Conservation (phyloP, 441 rosid species). For the Mallotus japonicus region DNA sequence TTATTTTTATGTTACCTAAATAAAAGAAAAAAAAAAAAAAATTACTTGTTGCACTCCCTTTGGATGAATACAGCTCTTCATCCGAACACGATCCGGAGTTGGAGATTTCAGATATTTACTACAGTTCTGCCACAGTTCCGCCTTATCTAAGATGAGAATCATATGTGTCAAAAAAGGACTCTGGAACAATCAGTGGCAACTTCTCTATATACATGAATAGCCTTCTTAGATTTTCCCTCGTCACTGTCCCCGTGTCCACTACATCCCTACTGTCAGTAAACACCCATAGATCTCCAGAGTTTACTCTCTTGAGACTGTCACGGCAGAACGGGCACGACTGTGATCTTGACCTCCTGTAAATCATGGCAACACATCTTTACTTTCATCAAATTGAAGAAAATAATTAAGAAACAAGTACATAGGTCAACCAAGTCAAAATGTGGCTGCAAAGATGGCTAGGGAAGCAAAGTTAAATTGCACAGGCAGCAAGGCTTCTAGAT, state of each 20-base stretch:
- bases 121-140: background rate
- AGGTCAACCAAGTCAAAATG: background rate
- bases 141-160: conserved; percentile 52
- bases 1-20: conserved; percentile 16
- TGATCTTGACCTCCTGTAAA: conserved; percentile 55
- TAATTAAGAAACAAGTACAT: background rate
- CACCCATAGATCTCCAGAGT: conserved; percentile 64
- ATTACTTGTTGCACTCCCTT: too few species aligned
- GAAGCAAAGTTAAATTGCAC: too few species aligned
- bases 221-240: conserved; percentile 55
- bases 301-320: conserved; percentile 58
- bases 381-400: background rate
- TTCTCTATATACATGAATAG: conserved; percentile 58
- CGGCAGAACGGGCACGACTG: conserved; percentile 74
- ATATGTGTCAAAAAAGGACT: conserved; percentile 43
- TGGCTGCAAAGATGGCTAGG: too few species aligned
- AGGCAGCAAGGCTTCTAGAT: too few species aligned
- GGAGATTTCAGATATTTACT: background rate
- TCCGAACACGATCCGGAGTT: conserved; percentile 1
- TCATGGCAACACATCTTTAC: conserved; percentile 1
- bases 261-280: conserved; percentile 46
- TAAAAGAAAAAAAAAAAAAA: background rate
- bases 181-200: conserved; percentile 55
- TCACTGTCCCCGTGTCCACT: conserved; percentile 49
- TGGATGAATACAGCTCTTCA: background rate